phyloP scores from a whole-genome alignment of 108 stramenopile genomes.

The Mayamaea pseudoterrestris region DNA sequence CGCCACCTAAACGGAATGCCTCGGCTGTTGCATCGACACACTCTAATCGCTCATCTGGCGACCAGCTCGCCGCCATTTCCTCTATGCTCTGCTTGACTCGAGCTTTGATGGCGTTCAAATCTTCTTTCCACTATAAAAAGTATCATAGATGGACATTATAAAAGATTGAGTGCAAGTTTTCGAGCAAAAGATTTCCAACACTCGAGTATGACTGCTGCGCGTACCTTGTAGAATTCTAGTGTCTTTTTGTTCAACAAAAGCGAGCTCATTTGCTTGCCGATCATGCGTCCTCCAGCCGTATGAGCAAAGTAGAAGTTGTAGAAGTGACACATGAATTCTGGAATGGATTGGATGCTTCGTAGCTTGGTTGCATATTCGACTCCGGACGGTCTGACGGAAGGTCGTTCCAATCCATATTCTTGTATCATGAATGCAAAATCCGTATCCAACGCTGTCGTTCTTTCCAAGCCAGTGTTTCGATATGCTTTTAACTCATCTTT shows the following conservation, averaged over 20 bases:
- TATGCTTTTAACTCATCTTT: slow-evolving; percentile 42
- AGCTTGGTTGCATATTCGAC: slow-evolving; percentile 43
- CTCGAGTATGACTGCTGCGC: slow-evolving; percentile 3
- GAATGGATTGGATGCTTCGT: slow-evolving; percentile 39
- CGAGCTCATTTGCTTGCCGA: slow-evolving; percentile 82
- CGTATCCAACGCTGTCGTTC: slow-evolving; percentile 47
- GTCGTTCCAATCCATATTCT: slow-evolving; percentile 36
- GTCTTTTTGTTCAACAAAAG: slow-evolving; percentile 63
- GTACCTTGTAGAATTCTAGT: slow-evolving; percentile 87
- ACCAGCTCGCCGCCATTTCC: slow-evolving; percentile 70
- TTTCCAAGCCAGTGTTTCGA: slow-evolving; percentile 78
- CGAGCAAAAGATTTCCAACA: neutral
- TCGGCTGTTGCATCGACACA: slow-evolving; percentile 62
- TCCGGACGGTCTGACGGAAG: slow-evolving; percentile 40
- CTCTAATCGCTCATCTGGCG: slow-evolving; percentile 47
- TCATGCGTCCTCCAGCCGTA: slow-evolving; percentile 86
- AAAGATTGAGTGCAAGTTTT: neutral
- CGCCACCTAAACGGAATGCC: slow-evolving; percentile 60
- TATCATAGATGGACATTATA: neutral
- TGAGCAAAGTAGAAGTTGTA: slow-evolving; percentile 95
- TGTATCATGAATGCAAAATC: slow-evolving; percentile 81
- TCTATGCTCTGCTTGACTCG: slow-evolving; percentile 71
- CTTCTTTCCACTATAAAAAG: slow-evolving; percentile 53
- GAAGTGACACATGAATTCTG: slow-evolving; percentile 89
- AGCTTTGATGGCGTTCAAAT: slow-evolving; percentile 69